A percentile compares a stretch with the other conserved stretches of the same genome.
These are phyloP conservation scores for Paxillus involutus DNA, from an alignment of 768 basidiomycete genomes.

Conservation along the genomic window DNA sequence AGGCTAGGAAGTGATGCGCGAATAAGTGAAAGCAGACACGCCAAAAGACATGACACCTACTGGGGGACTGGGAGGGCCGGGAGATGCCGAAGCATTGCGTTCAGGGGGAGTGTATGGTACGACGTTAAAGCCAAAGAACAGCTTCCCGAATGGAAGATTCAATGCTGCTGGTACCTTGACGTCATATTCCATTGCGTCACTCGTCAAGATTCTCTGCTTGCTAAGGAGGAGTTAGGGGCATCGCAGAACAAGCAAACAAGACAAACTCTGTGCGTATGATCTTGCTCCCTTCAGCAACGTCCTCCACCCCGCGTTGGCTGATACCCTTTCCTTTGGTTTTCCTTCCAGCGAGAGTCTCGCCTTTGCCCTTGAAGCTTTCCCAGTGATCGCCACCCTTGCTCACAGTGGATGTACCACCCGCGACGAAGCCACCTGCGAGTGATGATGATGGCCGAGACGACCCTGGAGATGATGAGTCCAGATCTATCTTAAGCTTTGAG, in stretches of 20 bases:
- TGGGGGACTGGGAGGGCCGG: conserved; percentile 29
- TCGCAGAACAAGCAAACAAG: not conserved
- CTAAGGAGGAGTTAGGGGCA: conserved; percentile 40
- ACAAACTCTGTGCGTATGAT: conserved; percentile 90
- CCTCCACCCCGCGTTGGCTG: conserved; percentile 77
- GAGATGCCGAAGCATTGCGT: conserved; percentile 20
- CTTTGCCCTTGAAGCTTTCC: conserved; percentile 97
- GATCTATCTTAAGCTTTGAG: conserved; percentile 92
- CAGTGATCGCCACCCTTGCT: conserved; percentile 81
- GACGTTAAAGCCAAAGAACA: conserved; percentile 96
- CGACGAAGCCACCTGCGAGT: conserved; percentile 63
- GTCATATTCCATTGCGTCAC: conserved; percentile 69
- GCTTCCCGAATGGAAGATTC: conserved; percentile 86
- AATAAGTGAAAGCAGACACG: not conserved
- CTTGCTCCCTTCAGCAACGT: conserved; percentile 77
- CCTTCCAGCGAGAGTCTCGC: conserved; percentile 86
- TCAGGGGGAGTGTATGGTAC: conserved; percentile 61
- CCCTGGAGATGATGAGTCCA: conserved; percentile 82
- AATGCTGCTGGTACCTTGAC: conserved; percentile 86
- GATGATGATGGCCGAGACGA: conserved; percentile 81
- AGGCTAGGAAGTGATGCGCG: conserved; percentile 24
- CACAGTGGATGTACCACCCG: conserved; percentile 48
- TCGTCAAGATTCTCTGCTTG: conserved; percentile 81
- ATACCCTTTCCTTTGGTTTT: conserved; percentile 96
- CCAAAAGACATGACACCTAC: conserved; percentile 19